Evolutionary conservation across 2,329 filamentous ascomycete genomes (phyloP).

Genomic region (Colletotrichum falcatum): DNA sequence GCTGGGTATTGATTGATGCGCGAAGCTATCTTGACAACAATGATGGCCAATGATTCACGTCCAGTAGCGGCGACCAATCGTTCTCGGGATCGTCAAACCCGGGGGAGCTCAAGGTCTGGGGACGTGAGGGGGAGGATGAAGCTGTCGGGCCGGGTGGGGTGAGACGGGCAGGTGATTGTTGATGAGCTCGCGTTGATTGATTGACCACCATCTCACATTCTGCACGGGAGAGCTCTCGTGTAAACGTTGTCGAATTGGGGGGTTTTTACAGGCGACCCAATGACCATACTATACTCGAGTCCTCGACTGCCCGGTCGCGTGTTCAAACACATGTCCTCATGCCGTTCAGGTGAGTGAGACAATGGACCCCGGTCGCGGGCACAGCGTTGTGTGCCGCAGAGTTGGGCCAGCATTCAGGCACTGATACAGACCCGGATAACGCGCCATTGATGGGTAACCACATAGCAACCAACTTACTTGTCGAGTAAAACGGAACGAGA

Average conservation of each 20-base stretch:
- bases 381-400: slow-evolving; percentile 4
- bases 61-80: neutral
- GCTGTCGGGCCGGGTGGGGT: too few relatives aligned
- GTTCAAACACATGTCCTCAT: neutral
- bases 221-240: too few relatives aligned
- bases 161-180: too few relatives aligned
- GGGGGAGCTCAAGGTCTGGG: neutral
- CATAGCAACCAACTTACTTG: too few relatives aligned
- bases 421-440: slow-evolving; percentile 12
- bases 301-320: neutral
- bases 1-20: too few relatives aligned
- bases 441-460: neutral
- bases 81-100: neutral
- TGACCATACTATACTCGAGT: too few relatives aligned
- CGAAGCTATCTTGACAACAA: too few relatives aligned
- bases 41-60: neutral
- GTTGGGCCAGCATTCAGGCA: slow-evolving; percentile 12
- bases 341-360: slow-evolving; percentile 1
- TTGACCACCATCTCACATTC: neutral
- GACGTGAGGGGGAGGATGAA: neutral
- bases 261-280: neutral
- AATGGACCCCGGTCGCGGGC: neutral
- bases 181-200: neutral
- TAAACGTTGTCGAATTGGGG: neutral
- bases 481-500: neutral